Evolutionary conservation across 2,329 filamentous ascomycete genomes (phyloP).

Genomic region (Neodidymelliopsis sp.): DNA sequence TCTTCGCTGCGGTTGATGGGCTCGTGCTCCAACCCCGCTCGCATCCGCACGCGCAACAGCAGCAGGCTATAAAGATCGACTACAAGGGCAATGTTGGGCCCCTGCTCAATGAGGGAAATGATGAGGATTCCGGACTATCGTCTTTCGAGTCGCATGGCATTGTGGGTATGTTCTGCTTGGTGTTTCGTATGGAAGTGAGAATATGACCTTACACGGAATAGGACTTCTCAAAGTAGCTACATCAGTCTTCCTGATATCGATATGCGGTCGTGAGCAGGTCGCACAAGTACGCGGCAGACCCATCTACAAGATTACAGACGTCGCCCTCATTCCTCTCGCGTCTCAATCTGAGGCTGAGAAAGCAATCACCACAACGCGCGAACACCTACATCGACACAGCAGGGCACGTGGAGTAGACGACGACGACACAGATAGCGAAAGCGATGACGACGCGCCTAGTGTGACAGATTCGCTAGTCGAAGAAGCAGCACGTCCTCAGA

Average conservation of each 20-base stretch:
- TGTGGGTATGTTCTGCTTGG: constrained; percentile 57
- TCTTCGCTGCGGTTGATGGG: constrained; percentile 83
- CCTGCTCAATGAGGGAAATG: constrained; percentile 51
- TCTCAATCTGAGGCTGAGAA: constrained; percentile 76
- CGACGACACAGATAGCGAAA: constrained; percentile 43
- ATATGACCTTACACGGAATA: constrained; percentile 50
- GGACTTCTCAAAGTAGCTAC: constrained; percentile 85
- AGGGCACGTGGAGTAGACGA: constrained; percentile 32
- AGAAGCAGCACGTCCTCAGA: constrained; percentile 41
- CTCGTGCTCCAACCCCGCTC: constrained; percentile 74
- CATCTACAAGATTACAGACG: constrained; percentile 86
- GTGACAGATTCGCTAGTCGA: constrained; percentile 49
- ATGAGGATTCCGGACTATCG: constrained; percentile 47
- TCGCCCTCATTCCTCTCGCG: constrained; percentile 86
- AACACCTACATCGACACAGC: constrained; percentile 51
- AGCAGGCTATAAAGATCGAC: constrained; percentile 71
- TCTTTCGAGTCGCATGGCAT: constrained; percentile 60
- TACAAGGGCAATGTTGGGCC: constrained; percentile 69
- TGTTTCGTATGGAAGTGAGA: background rate
- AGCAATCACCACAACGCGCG: constrained; percentile 71
- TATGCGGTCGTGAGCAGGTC: constrained; percentile 85
- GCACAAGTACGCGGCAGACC: constrained; percentile 83
- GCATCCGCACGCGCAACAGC: constrained; percentile 62
- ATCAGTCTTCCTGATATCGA: constrained; percentile 83
- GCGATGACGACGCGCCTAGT: constrained; percentile 45